Percentiles rank a stretch among this genome's conserved stretches.
phyloP scores from a whole-genome alignment of 352 stramenopile genomes.

The Blastocystis sp. region DNA sequence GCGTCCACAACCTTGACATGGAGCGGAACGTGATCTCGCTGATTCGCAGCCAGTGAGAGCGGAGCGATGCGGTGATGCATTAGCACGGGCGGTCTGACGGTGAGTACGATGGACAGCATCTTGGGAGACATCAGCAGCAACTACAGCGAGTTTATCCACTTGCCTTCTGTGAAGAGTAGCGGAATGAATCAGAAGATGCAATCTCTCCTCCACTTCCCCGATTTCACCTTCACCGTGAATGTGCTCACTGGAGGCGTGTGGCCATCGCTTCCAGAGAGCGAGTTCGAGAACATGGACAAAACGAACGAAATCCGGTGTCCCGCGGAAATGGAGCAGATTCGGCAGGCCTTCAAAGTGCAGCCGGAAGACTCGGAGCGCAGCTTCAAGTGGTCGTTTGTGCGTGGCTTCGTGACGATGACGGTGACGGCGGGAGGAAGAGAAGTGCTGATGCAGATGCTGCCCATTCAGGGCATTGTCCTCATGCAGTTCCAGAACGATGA shows the following conservation, averaged over 20 bases:
- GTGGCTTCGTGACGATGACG: conserved; percentile 8
- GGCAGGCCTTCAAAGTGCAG: neutral
- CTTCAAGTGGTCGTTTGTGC: conserved; percentile 40
- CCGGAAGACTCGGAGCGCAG: conserved; percentile 2
- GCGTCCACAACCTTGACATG: neutral
- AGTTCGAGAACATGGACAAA: conserved; percentile 34
- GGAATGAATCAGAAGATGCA: conserved; percentile 17
- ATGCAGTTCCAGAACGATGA: conserved; percentile 42
- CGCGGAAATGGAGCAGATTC: neutral
- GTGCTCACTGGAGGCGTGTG: conserved; percentile 6
- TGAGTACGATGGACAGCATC: conserved; percentile 43
- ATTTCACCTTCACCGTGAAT: neutral
- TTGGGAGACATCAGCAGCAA: conserved; percentile 5
- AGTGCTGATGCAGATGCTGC: conserved; percentile 28
- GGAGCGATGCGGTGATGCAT: neutral
- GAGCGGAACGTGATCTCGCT: conserved; percentile 25
- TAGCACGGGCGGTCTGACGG: conserved; percentile 23
- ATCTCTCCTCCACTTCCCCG: neutral
- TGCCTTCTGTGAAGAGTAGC: neutral
- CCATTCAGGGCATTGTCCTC: neutral
- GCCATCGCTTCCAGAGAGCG: conserved; percentile 8
- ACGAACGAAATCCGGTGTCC: neutral
- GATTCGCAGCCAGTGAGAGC: neutral
- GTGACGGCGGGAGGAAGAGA: neutral
- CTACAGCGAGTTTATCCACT: neutral